Percentiles rank a stretch among this genome's conserved stretches.
phyloP scores from a whole-genome alignment of 225 moss, liverwort and hornwort species.

The Sphagnum contortum region DNA sequence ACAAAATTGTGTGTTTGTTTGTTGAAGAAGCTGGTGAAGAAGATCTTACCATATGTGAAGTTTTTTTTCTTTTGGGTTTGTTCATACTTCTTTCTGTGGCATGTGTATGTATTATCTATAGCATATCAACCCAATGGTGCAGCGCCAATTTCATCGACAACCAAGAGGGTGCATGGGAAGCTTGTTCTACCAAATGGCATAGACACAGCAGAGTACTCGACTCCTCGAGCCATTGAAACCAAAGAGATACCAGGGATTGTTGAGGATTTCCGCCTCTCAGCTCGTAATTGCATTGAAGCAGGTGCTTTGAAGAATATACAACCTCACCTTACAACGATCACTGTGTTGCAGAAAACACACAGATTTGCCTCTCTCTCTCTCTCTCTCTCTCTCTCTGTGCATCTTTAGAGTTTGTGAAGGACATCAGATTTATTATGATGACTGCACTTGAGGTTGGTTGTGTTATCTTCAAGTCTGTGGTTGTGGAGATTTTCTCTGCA shows the following conservation, averaged over 20 bases:
- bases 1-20: too few species aligned
- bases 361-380: not conserved
- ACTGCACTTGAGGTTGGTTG: too few species aligned
- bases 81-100: not conserved
- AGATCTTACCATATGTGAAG: too few species aligned
- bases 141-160: slow-evolving; percentile 11
- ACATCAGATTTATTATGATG: too few species aligned
- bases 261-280: not conserved
- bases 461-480: too few species aligned
- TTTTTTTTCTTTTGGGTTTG: not conserved
- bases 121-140: slow-evolving; percentile 12
- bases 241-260: slow-evolving; percentile 9
- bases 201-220: not conserved
- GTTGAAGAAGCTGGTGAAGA: too few species aligned
- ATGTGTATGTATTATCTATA: not conserved
- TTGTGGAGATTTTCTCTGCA: too few species aligned
- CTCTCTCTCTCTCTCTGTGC: too few species aligned
- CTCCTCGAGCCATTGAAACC: slow-evolving; percentile 6
- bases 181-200: not conserved
- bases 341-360: not conserved
- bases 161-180: too few species aligned
- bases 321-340: not conserved
- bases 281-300: not conserved
- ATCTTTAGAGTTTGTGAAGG: too few species aligned
- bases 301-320: not conserved